Conservation (phyloP, 192 early-diverging fungal species). For the Gonapodya sp. region DNA sequence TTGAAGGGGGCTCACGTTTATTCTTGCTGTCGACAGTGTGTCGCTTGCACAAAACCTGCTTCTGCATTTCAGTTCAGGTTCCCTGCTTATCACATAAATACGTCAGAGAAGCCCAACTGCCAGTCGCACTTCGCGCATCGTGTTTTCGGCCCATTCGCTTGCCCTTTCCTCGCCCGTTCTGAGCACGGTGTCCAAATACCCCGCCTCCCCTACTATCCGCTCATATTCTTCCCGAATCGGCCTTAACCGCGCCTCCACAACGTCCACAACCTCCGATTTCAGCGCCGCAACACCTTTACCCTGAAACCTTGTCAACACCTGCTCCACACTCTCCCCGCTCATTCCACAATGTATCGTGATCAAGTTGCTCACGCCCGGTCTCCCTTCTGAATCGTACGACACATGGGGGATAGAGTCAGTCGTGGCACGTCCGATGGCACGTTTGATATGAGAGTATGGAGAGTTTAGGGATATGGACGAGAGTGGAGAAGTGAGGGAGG, state of each 20-base stretch:
- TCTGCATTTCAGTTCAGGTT: too few relatives aligned
- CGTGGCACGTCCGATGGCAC: neutral
- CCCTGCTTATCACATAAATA: too few relatives aligned
- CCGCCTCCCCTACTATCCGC: conserved; percentile 44
- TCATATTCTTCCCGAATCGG: conserved; percentile 60
- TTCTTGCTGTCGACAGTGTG: too few relatives aligned
- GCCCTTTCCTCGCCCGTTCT: conserved; percentile 57
- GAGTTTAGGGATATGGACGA: neutral
- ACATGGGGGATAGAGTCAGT: conserved; percentile 52
- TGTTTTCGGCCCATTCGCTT: conserved; percentile 41
- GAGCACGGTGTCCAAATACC: conserved; percentile 54
- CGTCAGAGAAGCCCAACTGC: conserved; percentile 53
- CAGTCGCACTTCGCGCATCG: conserved; percentile 41
- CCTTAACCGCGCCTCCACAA: conserved; percentile 40
- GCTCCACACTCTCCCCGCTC: conserved; percentile 22
- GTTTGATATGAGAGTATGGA: neutral
- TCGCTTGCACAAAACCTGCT: too few relatives aligned
- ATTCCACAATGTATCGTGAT: conserved; percentile 61
- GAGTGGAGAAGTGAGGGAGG: neutral
- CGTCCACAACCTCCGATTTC: conserved; percentile 64
- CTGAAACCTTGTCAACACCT: conserved; percentile 36
- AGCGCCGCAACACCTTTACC: conserved; percentile 47
- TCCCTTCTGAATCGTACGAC: conserved; percentile 52
- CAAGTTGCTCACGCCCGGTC: conserved; percentile 80
- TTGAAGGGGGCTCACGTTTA: too few relatives aligned